Evolutionary conservation across 257 asterid species (phyloP).

Genomic region (Petrea volubilis): DNA sequence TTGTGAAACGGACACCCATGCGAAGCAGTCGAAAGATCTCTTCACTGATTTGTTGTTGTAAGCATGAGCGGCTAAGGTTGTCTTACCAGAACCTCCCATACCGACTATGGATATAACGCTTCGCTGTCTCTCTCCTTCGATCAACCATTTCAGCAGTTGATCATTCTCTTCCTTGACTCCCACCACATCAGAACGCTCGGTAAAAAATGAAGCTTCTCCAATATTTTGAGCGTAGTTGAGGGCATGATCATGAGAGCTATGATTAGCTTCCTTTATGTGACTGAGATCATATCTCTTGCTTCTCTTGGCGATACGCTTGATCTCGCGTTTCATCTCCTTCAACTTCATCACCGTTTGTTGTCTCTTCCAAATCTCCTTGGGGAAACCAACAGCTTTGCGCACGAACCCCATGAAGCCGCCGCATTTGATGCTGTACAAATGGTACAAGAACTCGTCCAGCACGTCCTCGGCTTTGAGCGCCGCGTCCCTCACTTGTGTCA

Average conservation of each 20-base stretch:
- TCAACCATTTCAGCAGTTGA: neutral
- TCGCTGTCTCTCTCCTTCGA: neutral
- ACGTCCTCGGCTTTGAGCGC: conserved; percentile 10
- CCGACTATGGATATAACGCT: neutral
- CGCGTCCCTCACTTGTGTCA: conserved; percentile 11
- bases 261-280: conserved; percentile 7
- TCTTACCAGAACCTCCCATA: conserved; percentile 1
- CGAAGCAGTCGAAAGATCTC: neutral
- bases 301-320: conserved; percentile 2
- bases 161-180: conserved; percentile 1
- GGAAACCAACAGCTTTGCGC: neutral
- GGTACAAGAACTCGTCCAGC: conserved; percentile 6
- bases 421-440: neutral
- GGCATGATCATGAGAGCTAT: neutral
- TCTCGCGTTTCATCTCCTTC: conserved; percentile 1
- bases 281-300: conserved; percentile 19
- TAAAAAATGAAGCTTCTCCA: conserved; percentile 12
- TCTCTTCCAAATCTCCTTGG: conserved; percentile 12
- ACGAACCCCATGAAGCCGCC: neutral
- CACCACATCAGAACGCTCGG: neutral
- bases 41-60: neutral
- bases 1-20: conserved; percentile 4
- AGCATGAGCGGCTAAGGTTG: conserved; percentile 8
- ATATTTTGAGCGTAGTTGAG: neutral
- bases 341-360: neutral